A percentile compares a stretch with the other conserved stretches of the same genome.
Evolutionary conservation across 495 filamentous ascomycete genomes (phyloP).

Genomic region (Talaromyces proteolyticus): DNA sequence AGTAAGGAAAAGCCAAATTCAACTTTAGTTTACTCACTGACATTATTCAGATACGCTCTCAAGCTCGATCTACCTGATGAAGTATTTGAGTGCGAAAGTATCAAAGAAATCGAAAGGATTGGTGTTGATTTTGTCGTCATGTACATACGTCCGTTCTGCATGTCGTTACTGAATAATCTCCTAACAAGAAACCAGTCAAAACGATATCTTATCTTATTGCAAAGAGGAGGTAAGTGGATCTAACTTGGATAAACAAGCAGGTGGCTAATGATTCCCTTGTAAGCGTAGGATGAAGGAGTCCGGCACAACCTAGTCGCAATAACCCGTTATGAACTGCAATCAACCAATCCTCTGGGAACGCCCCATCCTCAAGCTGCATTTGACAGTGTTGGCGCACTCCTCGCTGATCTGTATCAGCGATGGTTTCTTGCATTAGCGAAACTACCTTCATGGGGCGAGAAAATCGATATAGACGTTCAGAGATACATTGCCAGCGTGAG

Average conservation of each 20-base stretch:
- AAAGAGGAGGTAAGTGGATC: constrained; percentile 19
- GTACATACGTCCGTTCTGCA: constrained; percentile 9
- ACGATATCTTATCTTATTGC: constrained; percentile 22
- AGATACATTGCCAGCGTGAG: constrained; percentile 25
- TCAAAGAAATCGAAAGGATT: constrained; percentile 24
- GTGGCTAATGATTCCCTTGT: background rate
- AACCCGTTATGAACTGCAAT: constrained; percentile 10
- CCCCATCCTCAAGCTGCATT: constrained; percentile 21
- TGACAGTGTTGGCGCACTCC: constrained; percentile 17
- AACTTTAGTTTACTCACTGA: background rate
- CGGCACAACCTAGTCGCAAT: constrained; percentile 26
- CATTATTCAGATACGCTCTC: constrained; percentile 18
- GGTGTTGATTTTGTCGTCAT: constrained; percentile 23
- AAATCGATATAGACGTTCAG: constrained; percentile 20
- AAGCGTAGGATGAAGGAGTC: constrained; percentile 18
- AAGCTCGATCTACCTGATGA: constrained; percentile 19
- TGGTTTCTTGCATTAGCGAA: constrained; percentile 25
- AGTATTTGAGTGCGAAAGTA: constrained; percentile 19
- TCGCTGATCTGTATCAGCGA: constrained; percentile 18
- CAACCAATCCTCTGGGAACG: constrained; percentile 9
- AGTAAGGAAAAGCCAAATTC: constrained; percentile 11
- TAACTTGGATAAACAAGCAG: background rate
- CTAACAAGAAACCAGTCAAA: constrained; percentile 14
- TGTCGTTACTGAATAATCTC: background rate
- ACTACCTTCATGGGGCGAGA: constrained; percentile 24